A percentile compares a stretch with the other conserved stretches of the same genome.
These are phyloP conservation scores for Prunus mongolica DNA, from an alignment of 306 rosid genomes.

Conservation along the genomic window DNA sequence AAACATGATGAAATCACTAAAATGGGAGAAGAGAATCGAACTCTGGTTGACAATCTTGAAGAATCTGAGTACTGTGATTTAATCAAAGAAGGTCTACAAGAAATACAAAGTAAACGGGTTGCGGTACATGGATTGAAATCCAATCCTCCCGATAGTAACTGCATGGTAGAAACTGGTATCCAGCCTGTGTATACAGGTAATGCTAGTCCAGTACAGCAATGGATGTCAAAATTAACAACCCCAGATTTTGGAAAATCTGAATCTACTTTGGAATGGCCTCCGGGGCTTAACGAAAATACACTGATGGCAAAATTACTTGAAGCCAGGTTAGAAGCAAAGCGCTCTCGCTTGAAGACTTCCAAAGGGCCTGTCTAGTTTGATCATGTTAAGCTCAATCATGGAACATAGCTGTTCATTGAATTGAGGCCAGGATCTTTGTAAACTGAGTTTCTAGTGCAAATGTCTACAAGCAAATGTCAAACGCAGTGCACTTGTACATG, in stretches of 20 bases:
- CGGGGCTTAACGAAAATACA: conserved; percentile 60
- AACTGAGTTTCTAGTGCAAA: neutral
- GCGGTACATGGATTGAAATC: conserved; percentile 24
- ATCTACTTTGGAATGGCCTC: conserved; percentile 49
- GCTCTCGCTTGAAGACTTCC: conserved; percentile 29
- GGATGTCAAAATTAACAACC: conserved; percentile 40
- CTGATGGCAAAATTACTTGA: conserved; percentile 81
- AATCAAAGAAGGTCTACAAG: conserved; percentile 22
- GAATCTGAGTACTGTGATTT: conserved; percentile 16
- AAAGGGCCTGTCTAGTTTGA: conserved; percentile 25
- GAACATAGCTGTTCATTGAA: conserved; percentile 7
- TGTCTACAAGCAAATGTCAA: neutral
- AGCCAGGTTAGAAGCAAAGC: conserved; percentile 69
- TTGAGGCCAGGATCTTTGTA: neutral
- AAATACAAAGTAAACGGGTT: conserved; percentile 17
- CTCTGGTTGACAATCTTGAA: conserved; percentile 19
- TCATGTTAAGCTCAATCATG: conserved; percentile 10
- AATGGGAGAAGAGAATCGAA: conserved; percentile 15
- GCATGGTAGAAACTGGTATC: conserved; percentile 35
- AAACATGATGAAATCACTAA: conserved; percentile 16
- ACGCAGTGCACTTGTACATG: conserved; percentile 27
- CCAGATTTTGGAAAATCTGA: conserved; percentile 37
- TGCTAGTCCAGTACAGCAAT: conserved; percentile 40
- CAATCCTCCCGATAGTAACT: conserved; percentile 33
- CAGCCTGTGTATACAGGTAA: conserved; percentile 32